Percentiles rank a stretch among this genome's conserved stretches.
Conservation (phyloP, 2,329 filamentous ascomycete genomes). For the Chaetomium olivaceum region DNA sequence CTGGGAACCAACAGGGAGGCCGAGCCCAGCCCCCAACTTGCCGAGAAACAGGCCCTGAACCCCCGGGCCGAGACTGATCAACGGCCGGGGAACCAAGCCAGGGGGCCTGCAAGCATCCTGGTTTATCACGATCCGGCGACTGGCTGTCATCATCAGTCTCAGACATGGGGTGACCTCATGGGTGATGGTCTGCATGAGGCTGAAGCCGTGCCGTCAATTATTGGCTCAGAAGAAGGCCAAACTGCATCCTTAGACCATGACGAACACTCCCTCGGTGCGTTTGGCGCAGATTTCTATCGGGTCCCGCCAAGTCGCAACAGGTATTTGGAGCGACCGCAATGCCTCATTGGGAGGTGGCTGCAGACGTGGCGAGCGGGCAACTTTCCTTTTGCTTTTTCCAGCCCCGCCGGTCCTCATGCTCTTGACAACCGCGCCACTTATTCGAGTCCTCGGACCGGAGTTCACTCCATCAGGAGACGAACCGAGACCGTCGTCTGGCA, state of each 20-base stretch:
- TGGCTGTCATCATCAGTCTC: constrained; percentile 19
- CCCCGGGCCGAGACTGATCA: constrained; percentile 22
- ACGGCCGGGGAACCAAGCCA: constrained; percentile 1
- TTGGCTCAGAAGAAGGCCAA: neutral
- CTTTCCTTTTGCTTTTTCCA: neutral
- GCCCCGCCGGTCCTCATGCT: neutral
- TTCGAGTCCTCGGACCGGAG: neutral
- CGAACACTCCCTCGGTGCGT: neutral
- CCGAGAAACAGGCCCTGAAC: neutral
- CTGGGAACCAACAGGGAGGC: neutral
- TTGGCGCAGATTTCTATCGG: neutral
- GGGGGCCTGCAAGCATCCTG: constrained; percentile 14
- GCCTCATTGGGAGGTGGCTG: constrained; percentile 17
- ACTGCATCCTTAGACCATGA: neutral
- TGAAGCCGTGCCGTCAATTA: constrained; percentile 16
- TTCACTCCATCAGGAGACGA: neutral
- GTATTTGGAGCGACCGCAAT: constrained; percentile 6
- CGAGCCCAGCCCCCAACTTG: neutral
- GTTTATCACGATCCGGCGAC: constrained; percentile 22
- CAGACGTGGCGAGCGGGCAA: constrained; percentile 10
- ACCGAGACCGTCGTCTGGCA: neutral
- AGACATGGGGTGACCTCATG: constrained; percentile 6
- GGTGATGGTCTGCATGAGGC: constrained; percentile 25
- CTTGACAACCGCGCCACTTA: neutral
- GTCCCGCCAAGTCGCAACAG: neutral